Conservation (phyloP, 2,329 filamentous ascomycete genomes). For the Calonectria pteridis region DNA sequence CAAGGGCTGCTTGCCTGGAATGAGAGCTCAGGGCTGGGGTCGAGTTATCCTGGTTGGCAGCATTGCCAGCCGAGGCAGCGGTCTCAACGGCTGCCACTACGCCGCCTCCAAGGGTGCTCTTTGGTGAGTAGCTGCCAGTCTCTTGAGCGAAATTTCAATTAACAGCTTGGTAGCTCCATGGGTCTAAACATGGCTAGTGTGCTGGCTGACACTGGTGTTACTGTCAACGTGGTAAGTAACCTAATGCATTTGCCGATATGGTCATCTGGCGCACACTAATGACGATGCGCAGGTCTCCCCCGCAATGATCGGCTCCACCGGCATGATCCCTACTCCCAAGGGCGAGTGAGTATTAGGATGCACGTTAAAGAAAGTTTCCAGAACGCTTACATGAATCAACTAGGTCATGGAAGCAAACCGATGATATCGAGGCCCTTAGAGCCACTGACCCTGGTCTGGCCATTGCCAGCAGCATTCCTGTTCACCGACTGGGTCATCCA, state of each 20-base stretch:
- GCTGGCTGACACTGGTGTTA: conserved; percentile 48
- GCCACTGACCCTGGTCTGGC: conserved; percentile 50
- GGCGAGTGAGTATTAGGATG: conserved; percentile 34
- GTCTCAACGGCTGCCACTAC: conserved; percentile 51
- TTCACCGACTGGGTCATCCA: conserved; percentile 49
- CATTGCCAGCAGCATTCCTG: conserved; percentile 50
- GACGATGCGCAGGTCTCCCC: conserved; percentile 42
- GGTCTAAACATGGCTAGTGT: conserved; percentile 49
- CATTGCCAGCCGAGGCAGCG: conserved; percentile 50
- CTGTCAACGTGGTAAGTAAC: conserved; percentile 48
- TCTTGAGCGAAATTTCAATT: conserved; percentile 1
- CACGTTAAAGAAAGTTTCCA: not conserved
- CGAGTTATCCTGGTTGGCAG: conserved; percentile 49
- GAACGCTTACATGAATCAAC: not conserved
- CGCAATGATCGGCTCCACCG: conserved; percentile 51
- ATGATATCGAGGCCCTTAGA: conserved; percentile 46
- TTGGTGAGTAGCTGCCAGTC: conserved; percentile 24
- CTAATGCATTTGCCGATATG: not conserved
- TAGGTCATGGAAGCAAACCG: conserved; percentile 47
- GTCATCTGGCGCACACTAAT: not conserved
- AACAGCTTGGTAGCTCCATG: conserved; percentile 45
- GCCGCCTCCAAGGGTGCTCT: conserved; percentile 50
- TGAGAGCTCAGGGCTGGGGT: conserved; percentile 49
- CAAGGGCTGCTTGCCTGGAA: conserved; percentile 47
- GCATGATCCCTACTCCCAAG: conserved; percentile 50